Percentiles rank a stretch among this genome's conserved stretches.
These are phyloP conservation scores for Mollisiaceae sp. DNA, from an alignment of 2,329 filamentous ascomycete genomes.

Conservation along the genomic window DNA sequence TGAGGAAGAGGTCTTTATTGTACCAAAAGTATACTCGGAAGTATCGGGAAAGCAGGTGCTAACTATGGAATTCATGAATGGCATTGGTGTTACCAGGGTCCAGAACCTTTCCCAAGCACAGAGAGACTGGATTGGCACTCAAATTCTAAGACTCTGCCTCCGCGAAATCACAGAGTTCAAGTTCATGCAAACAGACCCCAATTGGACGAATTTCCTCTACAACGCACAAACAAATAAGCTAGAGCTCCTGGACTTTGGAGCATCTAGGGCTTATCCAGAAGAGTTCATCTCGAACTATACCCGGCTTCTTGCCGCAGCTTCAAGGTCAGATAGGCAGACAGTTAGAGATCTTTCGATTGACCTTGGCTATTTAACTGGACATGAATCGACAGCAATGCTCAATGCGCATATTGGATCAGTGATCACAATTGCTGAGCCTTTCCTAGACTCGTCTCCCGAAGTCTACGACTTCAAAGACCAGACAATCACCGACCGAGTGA, in stretches of 20 bases:
- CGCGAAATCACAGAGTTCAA: slow-evolving; percentile 92
- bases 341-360: slow-evolving; percentile 73
- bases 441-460: slow-evolving; percentile 74
- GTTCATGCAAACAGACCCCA: slow-evolving; percentile 99
- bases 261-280: slow-evolving; percentile 82
- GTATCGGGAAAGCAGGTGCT: slow-evolving; percentile 86
- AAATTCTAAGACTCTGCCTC: slow-evolving; percentile 88
- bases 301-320: slow-evolving; percentile 78
- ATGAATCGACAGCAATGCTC: slow-evolving; percentile 84
- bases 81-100: slow-evolving; percentile 83
- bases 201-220: slow-evolving; percentile 99
- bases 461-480: slow-evolving; percentile 93
- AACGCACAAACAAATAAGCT: slow-evolving; percentile 74
- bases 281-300: slow-evolving; percentile 83
- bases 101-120: slow-evolving; percentile 78
- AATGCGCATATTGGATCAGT: slow-evolving; percentile 90
- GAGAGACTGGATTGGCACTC: slow-evolving; percentile 93
- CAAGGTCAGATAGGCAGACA: slow-evolving; percentile 66
- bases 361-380: slow-evolving; percentile 90
- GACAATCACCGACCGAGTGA: slow-evolving; percentile 94
- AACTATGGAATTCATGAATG: slow-evolving; percentile 91
- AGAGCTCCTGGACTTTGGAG: slow-evolving; percentile 94
- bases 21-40: slow-evolving; percentile 78
- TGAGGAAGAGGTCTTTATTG: slow-evolving; percentile 75
- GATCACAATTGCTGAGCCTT: slow-evolving; percentile 90